Evolutionary conservation across 768 basidiomycete genomes (phyloP).

Genomic region (Hydnum rufescens): DNA sequence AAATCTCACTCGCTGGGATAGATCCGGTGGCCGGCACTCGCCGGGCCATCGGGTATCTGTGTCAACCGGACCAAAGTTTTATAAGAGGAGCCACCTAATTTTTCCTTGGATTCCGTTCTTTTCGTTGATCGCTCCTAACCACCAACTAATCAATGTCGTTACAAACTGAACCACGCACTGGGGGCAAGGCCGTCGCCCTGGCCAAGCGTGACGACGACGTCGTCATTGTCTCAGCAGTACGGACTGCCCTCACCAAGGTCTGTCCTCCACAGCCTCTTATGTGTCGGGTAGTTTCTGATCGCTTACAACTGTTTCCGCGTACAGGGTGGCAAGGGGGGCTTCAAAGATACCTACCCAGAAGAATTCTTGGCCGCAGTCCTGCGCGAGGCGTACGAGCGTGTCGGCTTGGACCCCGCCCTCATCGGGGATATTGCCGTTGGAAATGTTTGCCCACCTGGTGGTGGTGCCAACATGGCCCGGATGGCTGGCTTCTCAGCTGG

Average conservation of each 20-base stretch:
- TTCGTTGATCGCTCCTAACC: too few relatives aligned
- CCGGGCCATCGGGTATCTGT: too few relatives aligned
- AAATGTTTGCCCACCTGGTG: conserved; percentile 72
- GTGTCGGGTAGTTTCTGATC: neutral
- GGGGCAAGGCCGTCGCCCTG: conserved; percentile 41
- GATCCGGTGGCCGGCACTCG: too few relatives aligned
- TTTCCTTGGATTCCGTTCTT: too few relatives aligned
- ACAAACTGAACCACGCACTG: too few relatives aligned
- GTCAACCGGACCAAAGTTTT: too few relatives aligned
- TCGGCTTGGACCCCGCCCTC: conserved; percentile 54
- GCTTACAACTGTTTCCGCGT: neutral
- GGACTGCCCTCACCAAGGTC: conserved; percentile 82
- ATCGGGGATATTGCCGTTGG: conserved; percentile 76
- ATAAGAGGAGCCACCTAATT: too few relatives aligned
- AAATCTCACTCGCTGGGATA: too few relatives aligned
- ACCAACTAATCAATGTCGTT: too few relatives aligned
- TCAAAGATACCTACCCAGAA: conserved; percentile 78
- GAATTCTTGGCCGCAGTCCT: conserved; percentile 61
- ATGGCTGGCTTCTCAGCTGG: conserved; percentile 79
- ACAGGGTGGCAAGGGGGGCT: conserved; percentile 68
- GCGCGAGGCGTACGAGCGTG: conserved; percentile 46
- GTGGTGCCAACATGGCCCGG: conserved; percentile 63
- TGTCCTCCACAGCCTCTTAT: neutral
- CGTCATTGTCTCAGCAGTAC: conserved; percentile 72
- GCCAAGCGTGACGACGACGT: conserved; percentile 68